Evolutionary conservation across 345 rosid genomes (phyloP), one percentile per base, ranked within the genome.

Genomic region (Brassica cretica): DNA sequence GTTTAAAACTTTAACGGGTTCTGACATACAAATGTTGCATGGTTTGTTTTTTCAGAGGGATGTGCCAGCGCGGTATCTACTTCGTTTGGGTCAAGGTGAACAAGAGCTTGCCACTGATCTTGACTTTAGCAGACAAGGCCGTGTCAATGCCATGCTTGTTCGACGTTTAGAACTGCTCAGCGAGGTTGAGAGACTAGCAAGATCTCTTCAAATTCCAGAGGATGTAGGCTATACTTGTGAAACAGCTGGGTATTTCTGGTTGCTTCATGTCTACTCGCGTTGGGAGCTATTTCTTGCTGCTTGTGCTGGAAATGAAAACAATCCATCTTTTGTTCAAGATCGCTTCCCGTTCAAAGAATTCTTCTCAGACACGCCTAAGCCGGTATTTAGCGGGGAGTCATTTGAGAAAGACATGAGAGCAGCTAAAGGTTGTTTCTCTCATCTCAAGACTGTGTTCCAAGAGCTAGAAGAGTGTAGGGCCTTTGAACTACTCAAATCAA

Each of bases 391-490:
- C 21, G 94, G 99, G 46, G 85, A 88, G 80, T 95, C 98, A 76
- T 95, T 89, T 86, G 93, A 85, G 86, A 91, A 84, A 78, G 98
- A 95, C 89, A 95, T 95, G 98, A 83, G 94, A 70, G 91, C 93
- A 32, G 99, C 99, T 66, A 87, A 84, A 80, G 98, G 98, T 53
- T 95, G 99, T 80, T 95, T 92, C 81, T 80, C 87, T 76, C 98
- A 95, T 89, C 98, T 95, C 24, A 88, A 85, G 83, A 91, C 95
- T 21, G 73, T 93, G 90, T 95, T 95, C 84, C 94, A 90, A 86
- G 99, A 95, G 84, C 96, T 95, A 78, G 99, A 95, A 85, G 98
- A 95, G 84, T 95, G 99, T 75, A 84, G 99, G 81, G 99, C 98
- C 79, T 93, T 95, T 90, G 99, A 95, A 82, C 87, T 95, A 84